Percentiles rank a stretch among this genome's conserved stretches.
These are phyloP conservation scores for Triadica sebifera DNA, from an alignment of 345 rosid species.

Conservation along the genomic window DNA sequence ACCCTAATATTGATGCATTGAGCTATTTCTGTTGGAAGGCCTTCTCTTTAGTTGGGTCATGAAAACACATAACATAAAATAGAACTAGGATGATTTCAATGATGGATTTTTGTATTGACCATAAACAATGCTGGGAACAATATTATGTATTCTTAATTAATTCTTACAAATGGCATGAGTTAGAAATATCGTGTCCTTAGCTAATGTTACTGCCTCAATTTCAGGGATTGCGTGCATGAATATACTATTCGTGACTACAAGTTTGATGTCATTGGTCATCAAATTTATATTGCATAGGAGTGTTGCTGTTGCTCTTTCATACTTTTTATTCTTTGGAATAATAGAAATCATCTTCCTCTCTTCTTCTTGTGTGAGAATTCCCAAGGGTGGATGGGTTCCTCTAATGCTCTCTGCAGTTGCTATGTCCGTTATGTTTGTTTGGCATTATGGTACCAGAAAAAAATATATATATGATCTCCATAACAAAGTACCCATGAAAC, in stretches of 20 bases:
- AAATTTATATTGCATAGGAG: conserved; percentile 64
- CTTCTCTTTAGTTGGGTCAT: too few species aligned
- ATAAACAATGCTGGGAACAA: too few species aligned
- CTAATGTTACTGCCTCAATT: conserved; percentile 18
- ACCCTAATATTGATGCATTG: too few species aligned
- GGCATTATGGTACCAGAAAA: conserved; percentile 84
- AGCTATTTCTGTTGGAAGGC: too few species aligned
- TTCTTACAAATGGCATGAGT: not conserved
- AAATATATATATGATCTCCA: conserved; percentile 75
- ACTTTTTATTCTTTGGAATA: conserved; percentile 58
- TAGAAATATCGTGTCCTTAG: not conserved
- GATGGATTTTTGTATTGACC: too few species aligned
- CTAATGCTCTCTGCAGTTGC: conserved; percentile 54
- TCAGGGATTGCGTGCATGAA: conserved; percentile 78
- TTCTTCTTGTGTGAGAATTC: conserved; percentile 58
- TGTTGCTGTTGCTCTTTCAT: conserved; percentile 46
- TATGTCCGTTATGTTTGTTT: conserved; percentile 56
- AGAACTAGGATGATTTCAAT: too few species aligned
- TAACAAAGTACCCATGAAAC: conserved; percentile 77
- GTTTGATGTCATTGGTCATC: conserved; percentile 69
- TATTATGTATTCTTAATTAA: too few species aligned
- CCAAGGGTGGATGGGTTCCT: conserved; percentile 79
- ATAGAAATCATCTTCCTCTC: conserved; percentile 66
- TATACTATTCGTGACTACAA: conserved; percentile 63
- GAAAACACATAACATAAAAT: too few species aligned